These are phyloP conservation scores for Cornus kousa DNA, from an alignment of 148 eudicot species.

Conservation along the genomic window DNA sequence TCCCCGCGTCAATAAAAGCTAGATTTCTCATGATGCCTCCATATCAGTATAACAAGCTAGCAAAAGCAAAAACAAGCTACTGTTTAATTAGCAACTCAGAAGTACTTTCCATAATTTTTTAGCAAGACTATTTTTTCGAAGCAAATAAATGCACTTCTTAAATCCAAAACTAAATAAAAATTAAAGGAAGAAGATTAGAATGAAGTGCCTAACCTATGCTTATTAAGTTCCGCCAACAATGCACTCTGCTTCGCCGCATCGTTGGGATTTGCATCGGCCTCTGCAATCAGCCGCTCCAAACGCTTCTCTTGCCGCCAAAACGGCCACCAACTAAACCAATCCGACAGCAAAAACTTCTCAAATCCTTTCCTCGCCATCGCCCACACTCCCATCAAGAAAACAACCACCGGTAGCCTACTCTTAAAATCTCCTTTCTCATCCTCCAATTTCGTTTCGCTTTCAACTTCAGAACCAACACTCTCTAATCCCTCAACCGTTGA, in stretches of 20 bases:
- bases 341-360: slow-evolving; percentile 51
- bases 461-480: slow-evolving; percentile 16
- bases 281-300: slow-evolving; percentile 54
- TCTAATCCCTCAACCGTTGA: not conserved
- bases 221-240: slow-evolving; percentile 78
- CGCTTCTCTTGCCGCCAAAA: slow-evolving; percentile 69
- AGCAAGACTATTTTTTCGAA: not conserved
- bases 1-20: too few relatives aligned
- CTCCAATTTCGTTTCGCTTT: slow-evolving; percentile 8
- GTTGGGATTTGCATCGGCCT: slow-evolving; percentile 81
- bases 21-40: not conserved
- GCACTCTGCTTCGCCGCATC: slow-evolving; percentile 72
- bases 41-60: not conserved
- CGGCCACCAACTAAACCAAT: slow-evolving; percentile 81
- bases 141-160: not conserved
- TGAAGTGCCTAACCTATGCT: slow-evolving; percentile 54
- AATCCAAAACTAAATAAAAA: not conserved
- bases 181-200: not conserved
- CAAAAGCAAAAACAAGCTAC: not conserved
- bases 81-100: too few relatives aligned
- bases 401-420: slow-evolving; percentile 45
- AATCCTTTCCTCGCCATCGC: slow-evolving; percentile 35
- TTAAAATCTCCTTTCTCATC: slow-evolving; percentile 23
- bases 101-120: not conserved
- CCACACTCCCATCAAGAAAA: slow-evolving; percentile 64